phyloP scores from a whole-genome alignment of 345 rosid genomes.

The Pistacia vera region DNA sequence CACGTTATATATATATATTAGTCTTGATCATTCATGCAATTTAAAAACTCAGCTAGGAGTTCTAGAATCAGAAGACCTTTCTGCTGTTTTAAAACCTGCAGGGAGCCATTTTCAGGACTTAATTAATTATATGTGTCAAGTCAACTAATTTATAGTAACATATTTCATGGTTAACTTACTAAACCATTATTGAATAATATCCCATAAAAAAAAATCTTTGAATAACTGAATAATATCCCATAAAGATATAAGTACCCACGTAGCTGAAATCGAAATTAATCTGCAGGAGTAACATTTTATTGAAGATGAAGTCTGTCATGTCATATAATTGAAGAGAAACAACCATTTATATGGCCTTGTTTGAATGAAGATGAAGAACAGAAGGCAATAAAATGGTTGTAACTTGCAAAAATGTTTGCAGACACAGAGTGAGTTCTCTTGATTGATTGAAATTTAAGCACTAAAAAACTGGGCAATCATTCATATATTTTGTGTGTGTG shows the following conservation, averaged over 20 bases:
- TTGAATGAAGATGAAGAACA: background rate
- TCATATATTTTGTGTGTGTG: background rate
- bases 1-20: too few species aligned
- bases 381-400: too few species aligned
- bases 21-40: too few species aligned
- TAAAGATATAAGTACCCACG: background rate
- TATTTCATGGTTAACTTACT: too few species aligned
- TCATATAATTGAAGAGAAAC: background rate
- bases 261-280: background rate
- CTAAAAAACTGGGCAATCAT: background rate
- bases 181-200: background rate
- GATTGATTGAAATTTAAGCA: background rate
- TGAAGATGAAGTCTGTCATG: background rate
- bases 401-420: too few species aligned
- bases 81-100: too few species aligned
- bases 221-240: background rate
- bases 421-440: too few species aligned
- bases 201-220: background rate
- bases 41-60: too few species aligned
- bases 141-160: too few species aligned
- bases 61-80: too few species aligned
- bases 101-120: too few species aligned
- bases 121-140: too few species aligned
- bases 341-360: background rate
- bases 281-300: background rate